Conservation (phyloP, 345 rosid genomes). For the Nephelium lappaceum region DNA sequence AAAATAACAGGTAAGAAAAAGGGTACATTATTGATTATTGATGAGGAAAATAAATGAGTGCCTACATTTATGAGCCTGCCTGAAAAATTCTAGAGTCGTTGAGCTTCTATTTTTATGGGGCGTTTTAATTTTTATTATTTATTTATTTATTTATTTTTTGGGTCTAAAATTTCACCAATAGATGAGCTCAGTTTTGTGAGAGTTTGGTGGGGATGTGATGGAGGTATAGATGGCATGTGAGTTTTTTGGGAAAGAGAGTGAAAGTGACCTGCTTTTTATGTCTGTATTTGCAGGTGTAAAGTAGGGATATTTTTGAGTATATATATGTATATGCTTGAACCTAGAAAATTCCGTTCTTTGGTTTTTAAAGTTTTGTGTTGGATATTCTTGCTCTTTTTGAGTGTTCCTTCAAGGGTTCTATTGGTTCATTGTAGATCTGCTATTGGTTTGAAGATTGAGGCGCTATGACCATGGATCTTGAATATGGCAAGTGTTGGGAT, state of each 20-base stretch:
- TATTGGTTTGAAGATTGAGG: constrained; percentile 26
- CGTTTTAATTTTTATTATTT: no score
- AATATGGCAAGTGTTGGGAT: constrained; percentile 60
- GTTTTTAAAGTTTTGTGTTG: constrained; percentile 1
- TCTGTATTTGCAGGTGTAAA: constrained; percentile 33
- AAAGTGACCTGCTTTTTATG: constrained; percentile 48
- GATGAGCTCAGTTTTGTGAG: constrained; percentile 21
- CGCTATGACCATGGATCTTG: constrained; percentile 58
- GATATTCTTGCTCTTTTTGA: constrained; percentile 12
- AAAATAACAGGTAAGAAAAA: constrained; percentile 9
- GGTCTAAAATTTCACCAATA: no score
- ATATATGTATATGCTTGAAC: constrained; percentile 26
- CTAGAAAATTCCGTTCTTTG: constrained; percentile 22
- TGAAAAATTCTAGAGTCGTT: constrained; percentile 22
- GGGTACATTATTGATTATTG: constrained; percentile 1
- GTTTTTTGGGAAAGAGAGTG: constrained; percentile 31
- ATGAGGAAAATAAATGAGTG: constrained; percentile 35
- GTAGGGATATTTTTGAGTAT: constrained; percentile 6
- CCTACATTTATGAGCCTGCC: constrained; percentile 39
- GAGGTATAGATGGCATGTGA: constrained; percentile 55
- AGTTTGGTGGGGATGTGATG: constrained; percentile 48
- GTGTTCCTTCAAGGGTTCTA: constrained; percentile 9
- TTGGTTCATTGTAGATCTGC: constrained; percentile 37
- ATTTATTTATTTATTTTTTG: no score
- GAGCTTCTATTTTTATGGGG: constrained; percentile 29